phyloP scores from a whole-genome alignment of 2,329 filamentous ascomycete genomes.

The Sporothrix protearum region DNA sequence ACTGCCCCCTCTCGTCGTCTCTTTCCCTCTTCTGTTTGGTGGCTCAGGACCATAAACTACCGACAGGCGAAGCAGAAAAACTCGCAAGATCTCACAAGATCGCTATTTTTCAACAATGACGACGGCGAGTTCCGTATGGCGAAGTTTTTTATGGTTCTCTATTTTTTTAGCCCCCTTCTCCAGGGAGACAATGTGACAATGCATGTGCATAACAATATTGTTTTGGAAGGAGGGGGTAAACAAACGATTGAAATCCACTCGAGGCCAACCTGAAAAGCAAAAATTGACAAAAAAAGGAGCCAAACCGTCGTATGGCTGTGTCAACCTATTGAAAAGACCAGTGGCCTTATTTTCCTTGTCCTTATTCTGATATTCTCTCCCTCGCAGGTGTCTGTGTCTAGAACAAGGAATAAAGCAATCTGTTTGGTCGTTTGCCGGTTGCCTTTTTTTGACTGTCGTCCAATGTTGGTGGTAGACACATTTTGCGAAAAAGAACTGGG shows the following conservation, averaged over 20 bases:
- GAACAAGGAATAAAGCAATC: background rate
- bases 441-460: background rate
- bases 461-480: background rate
- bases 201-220: background rate
- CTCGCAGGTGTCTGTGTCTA: background rate
- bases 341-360: background rate
- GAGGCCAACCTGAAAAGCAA: background rate
- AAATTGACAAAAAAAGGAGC: background rate
- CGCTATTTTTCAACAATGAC: background rate
- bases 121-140: background rate
- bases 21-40: background rate
- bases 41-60: slow-evolving; percentile 1
- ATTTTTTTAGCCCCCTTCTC: background rate
- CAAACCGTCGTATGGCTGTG: background rate
- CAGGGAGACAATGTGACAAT: background rate
- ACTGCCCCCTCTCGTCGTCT: background rate
- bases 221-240: background rate
- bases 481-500: background rate
- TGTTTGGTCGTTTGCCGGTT: background rate
- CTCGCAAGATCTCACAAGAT: background rate
- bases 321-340: background rate
- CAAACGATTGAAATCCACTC: background rate
- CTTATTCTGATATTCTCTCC: background rate
- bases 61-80: slow-evolving; percentile 3
- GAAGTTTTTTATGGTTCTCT: background rate